Percentiles rank a stretch among this genome's conserved stretches.
phyloP scores from a whole-genome alignment of 2,329 filamentous ascomycete genomes.

The Nothopassalora personata region DNA sequence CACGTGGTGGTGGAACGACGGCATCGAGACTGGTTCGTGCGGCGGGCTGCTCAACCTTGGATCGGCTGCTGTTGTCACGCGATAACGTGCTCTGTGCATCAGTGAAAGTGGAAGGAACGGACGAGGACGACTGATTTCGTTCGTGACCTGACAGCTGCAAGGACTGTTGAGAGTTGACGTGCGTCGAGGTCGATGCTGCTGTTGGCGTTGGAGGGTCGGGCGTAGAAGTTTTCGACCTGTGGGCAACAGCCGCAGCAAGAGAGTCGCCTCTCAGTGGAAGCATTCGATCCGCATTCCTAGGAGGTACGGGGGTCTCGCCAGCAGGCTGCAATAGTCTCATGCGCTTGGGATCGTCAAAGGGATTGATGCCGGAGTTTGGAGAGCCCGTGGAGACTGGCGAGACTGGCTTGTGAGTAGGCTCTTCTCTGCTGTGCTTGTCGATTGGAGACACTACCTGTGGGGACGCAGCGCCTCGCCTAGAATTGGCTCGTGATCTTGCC shows the following conservation, averaged over 20 bases:
- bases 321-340: conserved; percentile 23
- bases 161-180: conserved; percentile 7
- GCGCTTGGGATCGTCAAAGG: conserved; percentile 36
- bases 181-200: conserved; percentile 31
- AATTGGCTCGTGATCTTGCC: conserved; percentile 43
- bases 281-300: conserved; percentile 36
- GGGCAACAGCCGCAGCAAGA: conserved; percentile 38
- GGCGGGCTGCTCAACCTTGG: conserved; percentile 19
- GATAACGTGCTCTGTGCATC: conserved; percentile 32
- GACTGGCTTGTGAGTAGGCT: conserved; percentile 30
- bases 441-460: conserved; percentile 39
- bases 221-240: conserved; percentile 23
- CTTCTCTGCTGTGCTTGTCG: conserved; percentile 24
- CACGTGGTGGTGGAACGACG: conserved; percentile 41
- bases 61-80: conserved; percentile 22
- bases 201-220: conserved; percentile 37
- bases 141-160: conserved; percentile 26
- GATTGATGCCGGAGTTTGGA: conserved; percentile 34
- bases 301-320: conserved; percentile 31
- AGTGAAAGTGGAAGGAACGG: conserved; percentile 31
- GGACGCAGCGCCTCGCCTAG: conserved; percentile 41
- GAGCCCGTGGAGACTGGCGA: conserved; percentile 36
- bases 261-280: conserved; percentile 57
- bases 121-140: conserved; percentile 37
- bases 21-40: conserved; percentile 37